Evolutionary conservation across 345 rosid genomes (phyloP).

Genomic region (Arabidopsis arenosa): DNA sequence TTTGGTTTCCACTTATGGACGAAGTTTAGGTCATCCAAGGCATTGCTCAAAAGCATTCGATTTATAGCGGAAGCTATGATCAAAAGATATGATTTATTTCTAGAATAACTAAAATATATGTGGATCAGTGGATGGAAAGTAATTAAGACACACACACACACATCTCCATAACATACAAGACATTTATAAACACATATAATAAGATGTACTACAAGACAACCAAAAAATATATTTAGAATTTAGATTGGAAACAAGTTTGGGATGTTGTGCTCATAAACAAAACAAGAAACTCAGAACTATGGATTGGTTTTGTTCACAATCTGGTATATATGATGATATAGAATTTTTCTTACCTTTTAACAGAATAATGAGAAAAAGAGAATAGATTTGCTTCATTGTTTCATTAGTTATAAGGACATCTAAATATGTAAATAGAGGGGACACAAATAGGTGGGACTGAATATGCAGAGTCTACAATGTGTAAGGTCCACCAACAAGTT

Average conservation of each 20-base stretch:
- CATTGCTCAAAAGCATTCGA: conserved; percentile 5
- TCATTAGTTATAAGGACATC: conserved; percentile 26
- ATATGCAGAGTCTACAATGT: conserved; percentile 25
- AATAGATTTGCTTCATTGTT: background rate
- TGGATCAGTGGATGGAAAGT: background rate
- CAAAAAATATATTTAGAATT: background rate
- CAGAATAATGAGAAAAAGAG: background rate
- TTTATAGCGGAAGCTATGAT: conserved; percentile 15
- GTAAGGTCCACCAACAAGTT: conserved; percentile 38
- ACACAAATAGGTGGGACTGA: conserved; percentile 33
- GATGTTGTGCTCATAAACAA: conserved; percentile 1
- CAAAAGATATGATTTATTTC: background rate
- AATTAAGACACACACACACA: background rate
- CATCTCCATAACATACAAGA: conserved; percentile 1
- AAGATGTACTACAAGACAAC: background rate
- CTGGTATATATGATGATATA: background rate
- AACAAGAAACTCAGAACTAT: background rate
- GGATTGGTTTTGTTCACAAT: conserved; percentile 2
- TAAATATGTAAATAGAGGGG: conserved; percentile 15
- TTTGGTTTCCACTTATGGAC: conserved; percentile 31
- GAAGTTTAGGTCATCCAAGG: conserved; percentile 19
- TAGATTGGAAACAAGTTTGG: background rate
- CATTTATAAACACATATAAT: conserved; percentile 1
- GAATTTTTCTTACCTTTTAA: background rate
- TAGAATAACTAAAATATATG: background rate